Percentiles rank a stretch among this genome's conserved stretches.
phyloP scores from a whole-genome alignment of 2,329 filamentous ascomycete species.

The Pseudocercospora crystallina region DNA sequence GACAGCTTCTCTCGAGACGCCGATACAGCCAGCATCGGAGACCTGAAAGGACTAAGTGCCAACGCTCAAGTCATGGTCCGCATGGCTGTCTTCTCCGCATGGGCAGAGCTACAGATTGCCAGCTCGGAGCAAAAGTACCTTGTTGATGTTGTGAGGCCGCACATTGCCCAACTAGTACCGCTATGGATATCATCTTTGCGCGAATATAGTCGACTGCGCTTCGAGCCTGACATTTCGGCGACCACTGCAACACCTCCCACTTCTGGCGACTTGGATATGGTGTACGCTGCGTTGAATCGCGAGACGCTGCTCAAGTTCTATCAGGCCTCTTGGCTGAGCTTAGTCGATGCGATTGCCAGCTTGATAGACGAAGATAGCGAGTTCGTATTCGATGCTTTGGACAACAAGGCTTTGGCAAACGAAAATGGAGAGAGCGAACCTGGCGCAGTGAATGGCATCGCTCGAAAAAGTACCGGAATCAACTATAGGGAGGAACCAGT shows the following conservation, averaged over 20 bases:
- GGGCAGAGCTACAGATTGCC: constrained; percentile 94
- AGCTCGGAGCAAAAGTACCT: constrained; percentile 90
- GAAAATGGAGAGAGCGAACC: constrained; percentile 14
- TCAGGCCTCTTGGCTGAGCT: constrained; percentile 92
- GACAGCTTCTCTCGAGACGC: constrained; percentile 84
- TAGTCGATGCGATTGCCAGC: constrained; percentile 95
- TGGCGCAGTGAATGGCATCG: constrained; percentile 27
- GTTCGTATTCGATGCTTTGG: constrained; percentile 94
- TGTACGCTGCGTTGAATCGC: constrained; percentile 91
- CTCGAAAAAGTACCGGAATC: constrained; percentile 72
- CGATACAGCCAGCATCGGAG: constrained; percentile 84
- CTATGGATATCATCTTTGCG: constrained; percentile 90
- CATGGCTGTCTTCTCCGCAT: constrained; percentile 93
- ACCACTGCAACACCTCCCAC: constrained; percentile 68
- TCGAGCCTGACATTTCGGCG: constrained; percentile 96
- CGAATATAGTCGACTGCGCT: constrained; percentile 88
- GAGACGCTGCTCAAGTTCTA: constrained; percentile 95
- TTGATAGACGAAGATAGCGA: constrained; percentile 97
- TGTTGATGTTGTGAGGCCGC: constrained; percentile 81
- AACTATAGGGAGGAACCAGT: constrained; percentile 98
- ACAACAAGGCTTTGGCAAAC: constrained; percentile 64
- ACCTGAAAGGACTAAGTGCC: constrained; percentile 86
- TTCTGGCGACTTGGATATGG: constrained; percentile 84
- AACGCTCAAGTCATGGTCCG: constrained; percentile 99
- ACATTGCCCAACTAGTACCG: constrained; percentile 85